Evolutionary conservation across 2,329 filamentous ascomycete genomes (phyloP).

Genomic region (Mollisiaceae sp.): DNA sequence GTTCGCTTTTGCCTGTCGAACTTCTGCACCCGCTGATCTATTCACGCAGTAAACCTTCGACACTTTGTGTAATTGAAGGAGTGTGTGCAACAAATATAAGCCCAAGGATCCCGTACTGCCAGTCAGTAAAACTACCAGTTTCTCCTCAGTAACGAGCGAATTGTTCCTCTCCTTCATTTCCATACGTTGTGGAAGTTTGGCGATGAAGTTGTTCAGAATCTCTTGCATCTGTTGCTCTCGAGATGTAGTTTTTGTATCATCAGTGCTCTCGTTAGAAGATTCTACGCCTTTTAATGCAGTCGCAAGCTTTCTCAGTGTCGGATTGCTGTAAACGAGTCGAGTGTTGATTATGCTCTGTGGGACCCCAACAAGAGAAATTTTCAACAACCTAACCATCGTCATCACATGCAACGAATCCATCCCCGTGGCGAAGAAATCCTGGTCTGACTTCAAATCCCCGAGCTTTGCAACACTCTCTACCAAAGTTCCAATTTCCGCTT

Average conservation of each 20-base stretch:
- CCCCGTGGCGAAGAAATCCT: slow-evolving; percentile 12
- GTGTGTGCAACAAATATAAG: slow-evolving; percentile 50
- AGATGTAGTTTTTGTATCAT: not conserved
- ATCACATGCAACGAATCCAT: slow-evolving; percentile 16
- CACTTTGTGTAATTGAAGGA: slow-evolving; percentile 43
- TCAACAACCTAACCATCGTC: slow-evolving; percentile 8
- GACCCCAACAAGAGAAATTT: not conserved
- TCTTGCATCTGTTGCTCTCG: slow-evolving; percentile 3
- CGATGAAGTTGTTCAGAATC: not conserved
- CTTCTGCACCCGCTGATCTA: slow-evolving; percentile 38
- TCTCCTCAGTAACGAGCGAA: not conserved
- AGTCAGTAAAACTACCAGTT: slow-evolving; percentile 43
- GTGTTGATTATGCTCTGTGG: not conserved
- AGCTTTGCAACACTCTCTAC: not conserved
- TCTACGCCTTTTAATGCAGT: not conserved
- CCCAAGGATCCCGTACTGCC: slow-evolving; percentile 58
- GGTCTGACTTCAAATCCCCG: not conserved
- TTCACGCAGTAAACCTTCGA: slow-evolving; percentile 55
- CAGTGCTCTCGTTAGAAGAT: too few species aligned
- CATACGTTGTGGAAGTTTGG: not conserved
- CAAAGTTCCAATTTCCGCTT: not conserved
- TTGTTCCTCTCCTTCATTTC: not conserved
- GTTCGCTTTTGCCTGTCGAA: slow-evolving; percentile 30
- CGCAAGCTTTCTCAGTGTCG: not conserved
- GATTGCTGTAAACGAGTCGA: slow-evolving; percentile 4